Percentiles rank a stretch among this genome's conserved stretches.
phyloP scores from a whole-genome alignment of 2,329 filamentous ascomycete species.

The Nigrospora sphaerica region DNA sequence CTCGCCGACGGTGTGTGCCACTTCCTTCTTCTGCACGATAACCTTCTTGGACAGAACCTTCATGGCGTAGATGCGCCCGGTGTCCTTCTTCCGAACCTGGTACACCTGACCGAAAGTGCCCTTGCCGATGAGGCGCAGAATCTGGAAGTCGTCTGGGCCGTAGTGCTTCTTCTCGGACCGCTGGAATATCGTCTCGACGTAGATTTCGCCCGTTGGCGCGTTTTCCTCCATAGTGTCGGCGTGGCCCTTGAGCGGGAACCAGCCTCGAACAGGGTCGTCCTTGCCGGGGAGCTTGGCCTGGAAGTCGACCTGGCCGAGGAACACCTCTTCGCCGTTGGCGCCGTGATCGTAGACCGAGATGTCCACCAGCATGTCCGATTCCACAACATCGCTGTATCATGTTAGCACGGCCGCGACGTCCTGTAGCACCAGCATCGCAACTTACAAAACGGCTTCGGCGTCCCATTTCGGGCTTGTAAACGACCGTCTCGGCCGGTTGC shows the following conservation, averaged over 20 bases:
- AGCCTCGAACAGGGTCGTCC: slow-evolving; percentile 69
- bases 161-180: slow-evolving; percentile 84
- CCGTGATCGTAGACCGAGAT: slow-evolving; percentile 87
- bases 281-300: slow-evolving; percentile 57
- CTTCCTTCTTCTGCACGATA: slow-evolving; percentile 99
- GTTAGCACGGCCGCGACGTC: slow-evolving; percentile 1
- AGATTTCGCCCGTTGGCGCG: slow-evolving; percentile 78
- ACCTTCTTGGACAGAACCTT: slow-evolving; percentile 99
- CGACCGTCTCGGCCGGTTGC: slow-evolving; percentile 48
- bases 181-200: slow-evolving; percentile 80
- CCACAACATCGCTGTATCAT: slow-evolving; percentile 73
- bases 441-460: slow-evolving; percentile 91
- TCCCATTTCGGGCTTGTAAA: slow-evolving; percentile 91
- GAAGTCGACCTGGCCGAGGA: slow-evolving; percentile 84
- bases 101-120: slow-evolving; percentile 98
- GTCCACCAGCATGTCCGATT: slow-evolving; percentile 82
- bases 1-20: slow-evolving; percentile 93
- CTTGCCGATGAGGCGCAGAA: slow-evolving; percentile 93
- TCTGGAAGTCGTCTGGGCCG: slow-evolving; percentile 91
- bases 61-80: slow-evolving; percentile 95
- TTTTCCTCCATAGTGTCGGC: slow-evolving; percentile 65
- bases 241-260: slow-evolving; percentile 76
- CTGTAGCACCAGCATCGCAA: slow-evolving; percentile 12
- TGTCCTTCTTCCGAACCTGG: slow-evolving; percentile 96
- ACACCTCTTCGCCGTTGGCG: slow-evolving; percentile 68